Evolutionary conservation across 2,329 filamentous ascomycete genomes (phyloP), one percentile per base, ranked within the genome.

Genomic region (Hypoxylon sp.): DNA sequence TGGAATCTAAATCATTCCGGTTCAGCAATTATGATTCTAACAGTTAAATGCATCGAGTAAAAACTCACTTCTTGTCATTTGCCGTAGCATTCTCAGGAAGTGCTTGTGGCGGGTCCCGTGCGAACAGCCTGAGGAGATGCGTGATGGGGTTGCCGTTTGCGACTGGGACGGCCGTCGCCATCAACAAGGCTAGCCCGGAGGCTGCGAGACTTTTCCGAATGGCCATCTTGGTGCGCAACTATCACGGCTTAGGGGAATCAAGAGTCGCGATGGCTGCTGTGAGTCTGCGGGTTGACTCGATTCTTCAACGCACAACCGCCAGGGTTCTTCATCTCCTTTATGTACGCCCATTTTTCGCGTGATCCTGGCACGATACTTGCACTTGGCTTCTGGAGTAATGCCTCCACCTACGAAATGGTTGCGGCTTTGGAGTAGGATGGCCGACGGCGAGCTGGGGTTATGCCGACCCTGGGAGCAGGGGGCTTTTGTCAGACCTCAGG

Each of bases 41-140:
- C 38, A 12, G 4, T 21, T 50, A 5, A 25, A 19, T 26, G n/a
- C 17, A 42, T 4, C 17, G 5, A 42, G 20, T 5, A 7, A 12
- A n/a, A 23, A 47, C 63, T 56, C 31, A 65, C 58, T 60, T 64
- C 44, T 63, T 53, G 46, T 66, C 64, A n/a, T 55, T 51, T 17
- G 52, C 61, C 7, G 63, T 64, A 6, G 65, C 65, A 20, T 55
- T 65, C 50, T 63, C 47, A 3, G 64, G 63, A 15, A 67, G 53
- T 2, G 64, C 63, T 26, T 51, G 26, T 5, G 64, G 65, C 15
- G 64, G 63, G 16, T 66, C 65, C 20, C 65, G 57, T 11, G 57
- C 38, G 17, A 56, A 42, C 3, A 65, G 55, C 16, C 50, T 47
- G 23, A 63, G 45, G 15, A 63, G 58, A 20, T 53, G 57, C 16